Base-by-base conservation (phyloP, 495 filamentous ascomycete genomes). In the Pyronema omphalodes region DNA sequence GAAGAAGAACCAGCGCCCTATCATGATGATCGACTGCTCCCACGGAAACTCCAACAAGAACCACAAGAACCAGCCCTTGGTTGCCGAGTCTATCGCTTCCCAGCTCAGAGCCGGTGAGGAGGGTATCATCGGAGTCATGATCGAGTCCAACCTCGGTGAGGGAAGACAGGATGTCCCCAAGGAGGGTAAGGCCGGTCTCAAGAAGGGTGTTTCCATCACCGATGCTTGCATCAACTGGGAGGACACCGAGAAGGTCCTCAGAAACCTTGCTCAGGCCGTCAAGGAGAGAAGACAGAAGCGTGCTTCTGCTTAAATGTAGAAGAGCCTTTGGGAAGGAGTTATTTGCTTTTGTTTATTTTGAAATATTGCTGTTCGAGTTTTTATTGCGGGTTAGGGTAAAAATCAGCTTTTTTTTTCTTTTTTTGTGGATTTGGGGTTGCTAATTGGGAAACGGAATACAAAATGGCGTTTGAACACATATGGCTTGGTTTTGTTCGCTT, bases 141-240 rank as follows among this genome's bases (percentile, higher is more conserved):
- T 98, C 61, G 91, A 98, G 71, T 93, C 85, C 61, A 91, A 96
- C 70, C 87, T 98, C 75, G 77, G 87, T 66, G 91, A 94, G 71
- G 91, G 91, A 63, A 75, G 83, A 73, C 91, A 98, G 69, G 94
- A 94, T 70, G 85, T 94, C 8, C 87, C 91, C 1, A 36, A 29
- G 5, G 57, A 60, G 17, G 89, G 89, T 17, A 83, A 81, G 8
- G 67, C 76, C 0, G 83, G 70, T 33, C 72, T 98, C 39, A 84
- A 86, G 72, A 87, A 86, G 72, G 91, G 91, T 62, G 86, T 98
- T 59, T 87, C 82, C 68, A 96, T 98, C 68, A 98, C 91, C 1
- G 91, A 98, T 67, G 91, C 93, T 44, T 98, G 91, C 70, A 93
- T 98, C 61, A 74, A 87, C 72, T 98, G 91, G 91, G 83, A 93